These are phyloP conservation scores for Trichoderma asperellum DNA, from an alignment of 2,329 filamentous ascomycete genomes.

Conservation along the genomic window DNA sequence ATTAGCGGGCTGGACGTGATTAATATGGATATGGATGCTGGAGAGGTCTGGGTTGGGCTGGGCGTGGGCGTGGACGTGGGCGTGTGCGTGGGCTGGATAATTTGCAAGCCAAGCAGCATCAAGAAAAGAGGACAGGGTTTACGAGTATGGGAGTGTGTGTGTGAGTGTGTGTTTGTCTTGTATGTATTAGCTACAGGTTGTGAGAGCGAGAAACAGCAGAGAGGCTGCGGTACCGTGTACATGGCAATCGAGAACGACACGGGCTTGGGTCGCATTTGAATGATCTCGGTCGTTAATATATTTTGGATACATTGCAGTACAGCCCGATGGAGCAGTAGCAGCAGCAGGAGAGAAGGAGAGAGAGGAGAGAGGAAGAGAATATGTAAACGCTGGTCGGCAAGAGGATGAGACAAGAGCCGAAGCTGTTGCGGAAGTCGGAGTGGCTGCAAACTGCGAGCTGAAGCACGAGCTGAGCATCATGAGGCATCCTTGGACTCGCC, in stretches of 20 bases:
- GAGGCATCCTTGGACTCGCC: not conserved
- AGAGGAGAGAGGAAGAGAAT: not conserved
- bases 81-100: not conserved
- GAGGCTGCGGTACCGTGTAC: not conserved
- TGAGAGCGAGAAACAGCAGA: not conserved
- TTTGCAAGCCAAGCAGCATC: not conserved
- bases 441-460: not conserved
- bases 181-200: not conserved
- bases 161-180: not conserved
- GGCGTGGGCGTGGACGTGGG: not conserved
- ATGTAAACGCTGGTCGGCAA: not conserved
- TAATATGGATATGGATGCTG: constrained; percentile 4
- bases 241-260: not conserved
- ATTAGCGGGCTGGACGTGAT: constrained; percentile 15
- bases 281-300: constrained; percentile 1
- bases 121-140: not conserved
- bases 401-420: not conserved
- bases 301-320: not conserved
- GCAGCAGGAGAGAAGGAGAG: not conserved
- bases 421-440: not conserved
- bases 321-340: not conserved
- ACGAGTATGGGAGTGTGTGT: not conserved
- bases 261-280: not conserved
- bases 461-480: not conserved
- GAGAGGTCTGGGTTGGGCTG: not conserved